Conservation (phyloP, 768 basidiomycete genomes). For the Hebeloma cylindrosporum region DNA sequence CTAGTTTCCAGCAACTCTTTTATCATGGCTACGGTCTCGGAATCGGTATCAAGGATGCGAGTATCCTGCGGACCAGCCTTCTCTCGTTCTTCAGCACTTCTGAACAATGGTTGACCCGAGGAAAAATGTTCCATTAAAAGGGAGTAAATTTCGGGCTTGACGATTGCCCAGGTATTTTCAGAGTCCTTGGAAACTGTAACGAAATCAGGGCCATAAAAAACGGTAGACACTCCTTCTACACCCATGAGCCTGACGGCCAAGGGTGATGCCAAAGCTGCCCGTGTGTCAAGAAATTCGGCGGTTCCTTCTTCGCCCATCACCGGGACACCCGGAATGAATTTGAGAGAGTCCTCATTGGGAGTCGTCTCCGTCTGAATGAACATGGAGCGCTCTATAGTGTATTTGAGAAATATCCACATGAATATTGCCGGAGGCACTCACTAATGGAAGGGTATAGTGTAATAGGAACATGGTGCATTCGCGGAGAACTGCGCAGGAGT, state of each 20-base stretch:
- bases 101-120: constrained; percentile 83
- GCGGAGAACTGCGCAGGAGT: constrained; percentile 9
- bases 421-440: constrained; percentile 10
- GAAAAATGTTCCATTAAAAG: constrained; percentile 98
- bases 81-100: constrained; percentile 75
- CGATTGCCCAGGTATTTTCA: constrained; percentile 80
- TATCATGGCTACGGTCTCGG: constrained; percentile 98
- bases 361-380: constrained; percentile 99
- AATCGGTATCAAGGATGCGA: constrained; percentile 88
- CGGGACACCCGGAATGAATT: constrained; percentile 91
- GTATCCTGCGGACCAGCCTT: constrained; percentile 92
- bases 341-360: constrained; percentile 95
- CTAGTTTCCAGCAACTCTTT: constrained; percentile 95
- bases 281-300: constrained; percentile 92
- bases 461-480: constrained; percentile 11
- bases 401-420: constrained; percentile 1
- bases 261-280: constrained; percentile 84
- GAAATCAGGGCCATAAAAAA: constrained; percentile 98
- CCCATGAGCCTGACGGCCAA: constrained; percentile 95
- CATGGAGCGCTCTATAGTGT: constrained; percentile 72
- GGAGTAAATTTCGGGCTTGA: constrained; percentile 97
- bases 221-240: constrained; percentile 82
- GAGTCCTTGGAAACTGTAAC: constrained; percentile 93
- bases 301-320: constrained; percentile 89
- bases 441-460: constrained; percentile 14